phyloP scores from a whole-genome alignment of 2,329 filamentous ascomycete genomes.

The Colletotrichum sp. region DNA sequence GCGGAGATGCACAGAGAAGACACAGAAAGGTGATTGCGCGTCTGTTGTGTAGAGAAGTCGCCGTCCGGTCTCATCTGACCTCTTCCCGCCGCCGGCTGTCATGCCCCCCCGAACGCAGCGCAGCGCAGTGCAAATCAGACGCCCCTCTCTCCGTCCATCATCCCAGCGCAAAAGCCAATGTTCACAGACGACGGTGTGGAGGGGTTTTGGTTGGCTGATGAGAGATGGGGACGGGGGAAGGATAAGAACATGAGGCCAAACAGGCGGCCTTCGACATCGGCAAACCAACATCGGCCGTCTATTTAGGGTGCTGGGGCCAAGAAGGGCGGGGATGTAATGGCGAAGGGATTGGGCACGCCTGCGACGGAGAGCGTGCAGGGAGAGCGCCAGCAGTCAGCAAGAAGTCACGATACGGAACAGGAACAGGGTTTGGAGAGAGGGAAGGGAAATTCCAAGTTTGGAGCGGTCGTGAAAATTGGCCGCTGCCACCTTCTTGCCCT shows the following conservation, averaged over 20 bases:
- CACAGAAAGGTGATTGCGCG: constrained; percentile 2
- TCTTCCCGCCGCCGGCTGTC: not conserved
- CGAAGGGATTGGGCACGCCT: not conserved
- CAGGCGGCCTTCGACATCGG: not conserved
- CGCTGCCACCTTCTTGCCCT: not conserved
- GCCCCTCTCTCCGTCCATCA: not conserved
- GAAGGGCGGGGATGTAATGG: not conserved
- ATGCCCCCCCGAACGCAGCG: not conserved
- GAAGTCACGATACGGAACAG: not conserved
- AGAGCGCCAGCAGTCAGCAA: not conserved
- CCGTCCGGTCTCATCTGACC: constrained; percentile 18
- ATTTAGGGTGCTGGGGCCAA: not conserved
- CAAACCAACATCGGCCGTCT: not conserved
- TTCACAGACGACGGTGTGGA: not conserved
- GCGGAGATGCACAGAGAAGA: not conserved
- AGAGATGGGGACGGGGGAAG: not conserved
- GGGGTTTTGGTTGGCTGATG: not conserved
- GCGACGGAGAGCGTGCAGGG: not conserved
- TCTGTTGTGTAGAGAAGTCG: not conserved
- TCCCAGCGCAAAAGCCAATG: not conserved
- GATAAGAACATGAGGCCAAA: not conserved
- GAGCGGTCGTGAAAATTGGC: not conserved
- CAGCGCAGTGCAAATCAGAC: not conserved
- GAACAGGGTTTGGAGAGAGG: not conserved
- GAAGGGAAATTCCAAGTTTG: not conserved